Base-by-base conservation (phyloP, 306 rosid genomes). In the Macrotyloma uniflorum region DNA sequence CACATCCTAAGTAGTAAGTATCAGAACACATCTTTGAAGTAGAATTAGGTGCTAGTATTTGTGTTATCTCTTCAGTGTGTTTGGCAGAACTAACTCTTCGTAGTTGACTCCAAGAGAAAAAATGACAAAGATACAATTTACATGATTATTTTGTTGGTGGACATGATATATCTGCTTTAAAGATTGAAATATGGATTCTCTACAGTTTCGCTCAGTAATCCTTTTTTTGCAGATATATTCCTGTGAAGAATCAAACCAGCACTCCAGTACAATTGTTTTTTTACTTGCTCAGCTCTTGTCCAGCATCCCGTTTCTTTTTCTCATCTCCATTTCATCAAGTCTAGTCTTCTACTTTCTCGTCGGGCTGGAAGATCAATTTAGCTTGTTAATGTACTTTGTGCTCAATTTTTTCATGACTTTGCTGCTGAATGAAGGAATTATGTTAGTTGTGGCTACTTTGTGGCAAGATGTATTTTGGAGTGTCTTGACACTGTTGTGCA, bases 371-470 rank as follows among this genome's bases (percentile, higher is more conserved):
- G 99, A 96, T 68, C 94, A 93, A 69, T 96, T 96, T 82, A 84
- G 94, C 87, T 87, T 96, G 90, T 85, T 96, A 80, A 96, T 96
- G 99, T 96, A 96, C 93, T 96, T 96, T 16, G 97, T 93, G 91
- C 91, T 93, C 79, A 96, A 96, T 75, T 88, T 93, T 87, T 96
- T 96, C 87, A 84, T 91, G 91, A 86, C 93, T 79, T 86, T 96
- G 80, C 70, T 96, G 69, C 89, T 96, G 46, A 96, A 93, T n/a
- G 99, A 96, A 85, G 99, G 99, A 69, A 70, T 96, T 47, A 90
- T 96, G 89, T 93, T 96, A 9, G 80, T 91, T 51, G 82, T 90
- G 65, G 88, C 86, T 79, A 83, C 96, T 20, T 69, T 93, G 74
- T 91, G 93, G 89, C 89, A 73, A 83, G 92, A 96, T 64, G 88